Percentiles rank a stretch among this genome's conserved stretches.
Evolutionary conservation across 2,329 filamentous ascomycete species (phyloP).

Genomic region (Apiospora sp.): DNA sequence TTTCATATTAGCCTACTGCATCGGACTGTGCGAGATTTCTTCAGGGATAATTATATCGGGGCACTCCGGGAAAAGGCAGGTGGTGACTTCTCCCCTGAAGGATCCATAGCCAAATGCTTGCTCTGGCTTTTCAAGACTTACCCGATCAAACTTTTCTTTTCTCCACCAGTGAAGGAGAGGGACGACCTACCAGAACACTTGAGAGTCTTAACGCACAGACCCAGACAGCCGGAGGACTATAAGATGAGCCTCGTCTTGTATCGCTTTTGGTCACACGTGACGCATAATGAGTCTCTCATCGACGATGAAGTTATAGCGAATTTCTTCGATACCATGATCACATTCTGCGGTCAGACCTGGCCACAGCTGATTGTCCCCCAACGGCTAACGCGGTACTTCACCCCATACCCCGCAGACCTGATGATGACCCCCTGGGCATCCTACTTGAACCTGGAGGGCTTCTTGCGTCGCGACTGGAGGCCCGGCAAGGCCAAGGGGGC

Average conservation of each 20-base stretch:
- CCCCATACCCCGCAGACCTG: not conserved
- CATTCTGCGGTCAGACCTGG: not conserved
- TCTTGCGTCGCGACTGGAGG: not conserved
- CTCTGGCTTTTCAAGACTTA: conserved; percentile 10
- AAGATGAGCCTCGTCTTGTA: not conserved
- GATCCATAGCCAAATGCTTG: not conserved
- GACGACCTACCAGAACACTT: not conserved
- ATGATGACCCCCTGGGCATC: not conserved
- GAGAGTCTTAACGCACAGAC: not conserved
- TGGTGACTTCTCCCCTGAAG: not conserved
- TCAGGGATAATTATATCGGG: not conserved
- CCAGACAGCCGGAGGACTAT: not conserved
- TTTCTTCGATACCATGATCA: not conserved
- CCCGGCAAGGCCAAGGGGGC: not conserved
- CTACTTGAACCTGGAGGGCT: not conserved
- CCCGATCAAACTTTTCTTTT: not conserved
- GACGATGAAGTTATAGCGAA: not conserved
- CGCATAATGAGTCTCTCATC: not conserved
- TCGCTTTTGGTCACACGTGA: not conserved
- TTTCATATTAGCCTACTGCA: not conserved
- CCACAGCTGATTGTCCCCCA: not conserved
- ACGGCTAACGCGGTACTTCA: not conserved
- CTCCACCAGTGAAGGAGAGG: not conserved
- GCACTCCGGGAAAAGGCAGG: not conserved
- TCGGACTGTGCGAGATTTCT: not conserved